Evolutionary conservation across 306 rosid species (phyloP).

Genomic region (Quercus parvula): DNA sequence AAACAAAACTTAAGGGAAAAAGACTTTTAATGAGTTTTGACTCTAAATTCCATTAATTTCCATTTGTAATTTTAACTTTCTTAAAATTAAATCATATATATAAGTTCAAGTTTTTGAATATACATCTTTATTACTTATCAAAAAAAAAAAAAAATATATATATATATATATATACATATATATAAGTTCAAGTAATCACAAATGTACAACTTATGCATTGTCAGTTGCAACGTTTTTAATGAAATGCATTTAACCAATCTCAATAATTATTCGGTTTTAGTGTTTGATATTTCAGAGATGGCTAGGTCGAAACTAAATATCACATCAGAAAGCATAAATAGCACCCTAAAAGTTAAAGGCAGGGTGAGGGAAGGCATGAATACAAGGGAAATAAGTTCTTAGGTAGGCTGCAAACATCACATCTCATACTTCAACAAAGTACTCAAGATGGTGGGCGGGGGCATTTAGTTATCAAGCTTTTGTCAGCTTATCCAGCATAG

Average conservation of each 20-base stretch:
- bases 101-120: background rate
- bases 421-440: background rate
- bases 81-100: background rate
- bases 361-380: background rate
- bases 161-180: background rate
- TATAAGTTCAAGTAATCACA: background rate
- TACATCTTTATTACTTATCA: too few relatives aligned
- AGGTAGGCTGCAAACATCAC: background rate
- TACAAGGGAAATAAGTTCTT: background rate
- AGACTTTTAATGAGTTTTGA: background rate
- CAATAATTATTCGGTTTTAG: background rate
- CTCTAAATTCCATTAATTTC: background rate
- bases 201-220: background rate
- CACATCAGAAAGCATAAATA: background rate
- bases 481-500: background rate
- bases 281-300: background rate
- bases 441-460: background rate
- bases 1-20: slow-evolving; percentile 12
- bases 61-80: background rate
- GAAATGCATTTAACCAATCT: background rate
- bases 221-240: background rate
- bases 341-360: background rate
- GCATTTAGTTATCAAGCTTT: background rate
- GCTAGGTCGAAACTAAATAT: background rate
- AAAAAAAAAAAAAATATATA: too few relatives aligned